phyloP scores from a whole-genome alignment of 176 grass and related monocot genomes.

The Avena atlantica region DNA sequence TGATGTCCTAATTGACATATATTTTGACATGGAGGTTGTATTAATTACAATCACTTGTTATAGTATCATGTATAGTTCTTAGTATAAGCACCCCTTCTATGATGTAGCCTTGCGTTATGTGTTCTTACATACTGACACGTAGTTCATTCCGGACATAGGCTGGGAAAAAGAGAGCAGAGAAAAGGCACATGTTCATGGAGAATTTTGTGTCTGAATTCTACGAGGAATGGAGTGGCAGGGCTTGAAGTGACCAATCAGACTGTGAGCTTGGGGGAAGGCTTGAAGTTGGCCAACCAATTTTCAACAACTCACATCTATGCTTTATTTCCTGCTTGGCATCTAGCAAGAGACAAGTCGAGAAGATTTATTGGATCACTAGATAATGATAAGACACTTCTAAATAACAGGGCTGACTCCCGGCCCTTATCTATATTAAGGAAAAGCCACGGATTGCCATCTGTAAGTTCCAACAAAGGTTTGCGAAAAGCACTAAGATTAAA shows the following conservation, averaged over 20 bases:
- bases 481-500: neutral
- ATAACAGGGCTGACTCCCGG: neutral
- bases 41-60: neutral
- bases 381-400: neutral
- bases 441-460: neutral
- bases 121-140: slow-evolving; percentile 1
- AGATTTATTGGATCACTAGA: neutral
- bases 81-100: neutral
- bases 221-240: slow-evolving; percentile 82
- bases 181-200: slow-evolving; percentile 85
- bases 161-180: slow-evolving; percentile 86
- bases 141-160: slow-evolving; percentile 49
- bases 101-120: neutral
- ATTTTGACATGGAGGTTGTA: neutral
- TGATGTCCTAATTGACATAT: neutral
- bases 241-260: slow-evolving; percentile 59
- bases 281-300: slow-evolving; percentile 53
- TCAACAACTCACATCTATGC: slow-evolving; percentile 31
- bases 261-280: slow-evolving; percentile 44
- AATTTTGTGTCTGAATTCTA: slow-evolving; percentile 87
- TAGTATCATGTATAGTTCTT: neutral
- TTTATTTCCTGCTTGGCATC: neutral
- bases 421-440: neutral
- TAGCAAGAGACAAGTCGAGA: neutral
- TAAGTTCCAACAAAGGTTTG: neutral